Evolutionary conservation across 495 filamentous ascomycete species (phyloP), one percentile per base, ranked within the genome.

Genomic region (Xylaria intraflava): DNA sequence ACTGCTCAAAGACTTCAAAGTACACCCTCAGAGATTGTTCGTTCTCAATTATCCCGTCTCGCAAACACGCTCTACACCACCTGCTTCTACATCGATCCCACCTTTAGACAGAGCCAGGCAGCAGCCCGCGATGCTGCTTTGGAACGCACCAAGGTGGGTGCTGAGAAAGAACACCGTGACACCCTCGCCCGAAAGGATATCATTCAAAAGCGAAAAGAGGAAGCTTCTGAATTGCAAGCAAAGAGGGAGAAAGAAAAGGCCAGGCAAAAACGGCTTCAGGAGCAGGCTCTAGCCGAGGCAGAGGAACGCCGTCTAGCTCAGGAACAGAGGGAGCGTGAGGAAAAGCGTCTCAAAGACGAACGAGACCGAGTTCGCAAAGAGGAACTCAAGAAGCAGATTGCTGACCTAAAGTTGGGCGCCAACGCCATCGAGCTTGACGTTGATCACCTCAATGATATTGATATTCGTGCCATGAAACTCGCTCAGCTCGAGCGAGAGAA

Each of bases 401-500:
- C 93, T 62, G 94, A 97, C 61, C 82, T 98, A 64, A 90, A 94
- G 75, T 80, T 86, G 47, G 81, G 78, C 31, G 74, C 78, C 24
- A 89, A 91, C 71, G 85, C 86, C 49, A 78, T 96, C 41, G 88
- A 96, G 60, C 80, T 95, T 40, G 88, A 95, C 61, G 70, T 90
- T 39, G 79, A 83, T 39, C 78, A 84, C 38, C 65, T 84, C 20
- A 84, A 89, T 55, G 90, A 90, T 51, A 81, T 96, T 38, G 93
- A 97, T 69, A 86, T 98, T 58, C 89, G 93, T 67, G 84, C 87
- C 51, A 86, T 98, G 73, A 96, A 96, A 76, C 82, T 98, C 38
- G 86, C 88, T 38, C 90, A 95, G 67, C 82, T 98, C 14, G 93
- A 97, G 72, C 90, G 92, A 54, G 94, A 98, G 76, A 98, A 97